Evolutionary conservation across 2,329 filamentous ascomycete species (phyloP).

Genomic region (Colletotrichum costaricense): DNA sequence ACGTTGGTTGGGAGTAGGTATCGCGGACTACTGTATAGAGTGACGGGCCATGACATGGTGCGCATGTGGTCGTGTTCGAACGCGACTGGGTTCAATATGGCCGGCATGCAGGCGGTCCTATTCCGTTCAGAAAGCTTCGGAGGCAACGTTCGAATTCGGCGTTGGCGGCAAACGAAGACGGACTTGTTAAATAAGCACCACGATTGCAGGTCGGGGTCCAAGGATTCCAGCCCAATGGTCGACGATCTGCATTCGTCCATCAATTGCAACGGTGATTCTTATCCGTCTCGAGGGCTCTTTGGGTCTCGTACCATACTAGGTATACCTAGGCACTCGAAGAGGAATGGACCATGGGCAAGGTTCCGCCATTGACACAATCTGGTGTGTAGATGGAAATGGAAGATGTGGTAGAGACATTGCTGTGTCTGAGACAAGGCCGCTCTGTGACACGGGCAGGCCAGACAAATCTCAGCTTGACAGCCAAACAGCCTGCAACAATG

Average conservation of each 20-base stretch:
- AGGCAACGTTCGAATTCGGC: slow-evolving; percentile 7
- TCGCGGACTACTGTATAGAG: slow-evolving; percentile 2
- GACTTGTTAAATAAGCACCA: slow-evolving; percentile 1
- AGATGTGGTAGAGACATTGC: not conserved
- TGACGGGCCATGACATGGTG: slow-evolving; percentile 26
- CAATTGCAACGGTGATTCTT: not conserved
- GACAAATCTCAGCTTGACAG: not conserved
- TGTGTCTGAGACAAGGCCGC: not conserved
- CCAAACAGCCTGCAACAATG: not conserved
- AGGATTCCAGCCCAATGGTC: slow-evolving; percentile 34
- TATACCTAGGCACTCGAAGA: not conserved
- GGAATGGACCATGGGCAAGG: not conserved
- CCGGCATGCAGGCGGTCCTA: slow-evolving; percentile 25
- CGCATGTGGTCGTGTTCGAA: slow-evolving; percentile 31
- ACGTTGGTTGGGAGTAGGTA: not conserved
- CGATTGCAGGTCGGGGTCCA: not conserved
- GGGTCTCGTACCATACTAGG: not conserved
- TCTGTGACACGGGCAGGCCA: not conserved
- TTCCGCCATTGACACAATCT: not conserved
- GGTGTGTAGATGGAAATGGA: not conserved
- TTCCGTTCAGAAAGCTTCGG: slow-evolving; percentile 15
- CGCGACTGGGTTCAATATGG: slow-evolving; percentile 38
- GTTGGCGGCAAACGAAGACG: slow-evolving; percentile 28
- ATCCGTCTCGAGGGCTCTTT: not conserved
- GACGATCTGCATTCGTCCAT: slow-evolving; percentile 12